Conservation (phyloP, 441 rosid genomes). For the Metrosideros polymorpha region DNA sequence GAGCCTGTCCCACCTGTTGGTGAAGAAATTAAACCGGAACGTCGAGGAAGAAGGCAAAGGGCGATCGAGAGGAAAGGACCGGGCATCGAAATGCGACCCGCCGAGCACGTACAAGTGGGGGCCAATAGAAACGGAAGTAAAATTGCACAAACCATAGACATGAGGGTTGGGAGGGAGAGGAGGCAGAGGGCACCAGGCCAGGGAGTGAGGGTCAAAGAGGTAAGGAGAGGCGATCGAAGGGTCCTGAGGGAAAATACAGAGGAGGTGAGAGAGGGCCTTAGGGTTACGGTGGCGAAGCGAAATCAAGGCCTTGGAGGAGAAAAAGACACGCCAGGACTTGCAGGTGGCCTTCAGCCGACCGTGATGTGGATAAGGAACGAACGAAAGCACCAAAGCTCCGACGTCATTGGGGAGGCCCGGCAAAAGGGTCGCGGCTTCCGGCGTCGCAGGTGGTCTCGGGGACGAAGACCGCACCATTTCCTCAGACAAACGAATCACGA, state of each 20-base stretch:
- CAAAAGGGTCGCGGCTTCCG: slow-evolving; percentile 32
- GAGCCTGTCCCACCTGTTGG: slow-evolving; percentile 49
- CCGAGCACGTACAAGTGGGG: slow-evolving; percentile 66
- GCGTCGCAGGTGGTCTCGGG: slow-evolving; percentile 5
- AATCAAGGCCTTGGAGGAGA: slow-evolving; percentile 60
- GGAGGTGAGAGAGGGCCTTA: slow-evolving; percentile 36
- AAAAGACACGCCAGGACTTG: slow-evolving; percentile 63
- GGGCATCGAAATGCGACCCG: slow-evolving; percentile 75
- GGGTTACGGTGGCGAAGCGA: slow-evolving; percentile 35
- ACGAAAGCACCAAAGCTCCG: slow-evolving; percentile 44
- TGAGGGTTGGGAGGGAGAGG: slow-evolving; percentile 74
- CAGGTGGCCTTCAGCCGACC: slow-evolving; percentile 62
- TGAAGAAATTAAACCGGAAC: slow-evolving; percentile 48
- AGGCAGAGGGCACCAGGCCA: slow-evolving; percentile 70
- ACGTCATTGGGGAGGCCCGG: slow-evolving; percentile 80
- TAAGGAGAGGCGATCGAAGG: slow-evolving; percentile 69
- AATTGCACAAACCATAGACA: slow-evolving; percentile 79
- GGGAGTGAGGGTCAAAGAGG: slow-evolving; percentile 62
- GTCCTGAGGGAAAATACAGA: slow-evolving; percentile 79
- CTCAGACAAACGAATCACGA: neutral
- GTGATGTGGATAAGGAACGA: slow-evolving; percentile 67
- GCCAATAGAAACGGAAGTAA: slow-evolving; percentile 59
- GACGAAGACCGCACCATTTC: slow-evolving; percentile 13
- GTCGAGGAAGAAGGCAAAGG: slow-evolving; percentile 61
- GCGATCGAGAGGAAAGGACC: slow-evolving; percentile 75